Evolutionary conservation across 208 protist genomes (phyloP).

Genomic region (Zelonia costaricensis): DNA sequence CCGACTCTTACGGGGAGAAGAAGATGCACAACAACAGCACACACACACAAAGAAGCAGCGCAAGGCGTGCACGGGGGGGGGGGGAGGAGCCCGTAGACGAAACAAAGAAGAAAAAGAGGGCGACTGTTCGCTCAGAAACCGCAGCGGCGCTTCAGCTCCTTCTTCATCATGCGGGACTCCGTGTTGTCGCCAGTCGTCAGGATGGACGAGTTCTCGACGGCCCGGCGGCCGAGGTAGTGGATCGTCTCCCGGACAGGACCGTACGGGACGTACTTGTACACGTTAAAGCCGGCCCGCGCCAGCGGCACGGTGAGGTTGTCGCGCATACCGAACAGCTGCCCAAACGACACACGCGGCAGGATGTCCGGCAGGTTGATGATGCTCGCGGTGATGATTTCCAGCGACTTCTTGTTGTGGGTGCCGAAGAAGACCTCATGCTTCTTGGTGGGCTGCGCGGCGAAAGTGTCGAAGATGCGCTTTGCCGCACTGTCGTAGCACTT

Average conservation of each 20-base stretch:
- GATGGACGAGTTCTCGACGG: conserved; percentile 94
- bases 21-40: no score
- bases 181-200: conserved; percentile 46
- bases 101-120: no score
- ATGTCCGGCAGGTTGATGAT: conserved; percentile 60
- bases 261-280: conserved; percentile 97
- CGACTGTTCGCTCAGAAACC: conserved; percentile 33
- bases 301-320: conserved; percentile 96
- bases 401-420: conserved; percentile 92
- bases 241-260: conserved; percentile 95
- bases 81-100: no score
- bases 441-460: conserved; percentile 50
- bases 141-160: conserved; percentile 71
- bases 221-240: conserved; percentile 95
- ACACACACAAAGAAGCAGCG: no score
- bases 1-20: no score
- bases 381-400: conserved; percentile 64
- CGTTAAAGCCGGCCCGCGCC: conserved; percentile 77
- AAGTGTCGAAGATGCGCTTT: conserved; percentile 61
- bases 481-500: conserved; percentile 85
- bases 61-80: no score
- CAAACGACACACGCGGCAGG: conserved; percentile 77
- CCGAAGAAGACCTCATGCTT: conserved; percentile 87
- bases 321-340: conserved; percentile 96
- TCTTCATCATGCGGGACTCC: conserved; percentile 77